Base-by-base conservation (phyloP, 345 rosid genomes). In the Dipteronia sinensis region DNA sequence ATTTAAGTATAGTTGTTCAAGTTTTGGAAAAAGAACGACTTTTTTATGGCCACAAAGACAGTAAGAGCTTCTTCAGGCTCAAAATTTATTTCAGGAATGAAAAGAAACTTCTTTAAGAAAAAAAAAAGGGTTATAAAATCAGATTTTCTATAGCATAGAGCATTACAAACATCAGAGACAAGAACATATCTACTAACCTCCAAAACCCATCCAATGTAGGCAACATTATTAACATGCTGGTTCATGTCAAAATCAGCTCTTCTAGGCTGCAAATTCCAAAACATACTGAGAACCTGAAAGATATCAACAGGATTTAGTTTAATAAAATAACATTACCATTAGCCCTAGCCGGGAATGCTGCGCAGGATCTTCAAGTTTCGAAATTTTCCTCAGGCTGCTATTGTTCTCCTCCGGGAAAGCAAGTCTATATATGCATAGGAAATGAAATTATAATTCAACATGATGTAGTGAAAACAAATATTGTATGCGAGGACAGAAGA, bases 171-270 rank as follows among this genome's bases (percentile, higher is more conserved):
- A 61, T 34, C 56, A 49, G 10, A 31, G 27, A 40, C 20, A 61
- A 22, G 34, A 19, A 31, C 3, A 20, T n/a, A 65, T 53, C 27
- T 67, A 86, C 88, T 31, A 78, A 94, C 98, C 98, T 95, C 98
- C 10, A 93, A 93, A 74, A 91, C 89, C 99, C 99, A 95, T 79
- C 97, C 95, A 7, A 95, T 90, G 78, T 93, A 93, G 76, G 98
- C 75, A 66, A 95, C 98, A 49, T 95, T 92, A 74, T 95, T 93
- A 62, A 93, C 99, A 71, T 93, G 98, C 75, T 95, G 98, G 80
- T 95, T 95, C 99, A 95, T 95, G 87, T 95, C 99, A 59, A 95
- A 88, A 86, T 95, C 99, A 68, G 94, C 93, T 90, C 96, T 87
- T 85, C 97, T 83, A 1, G 98, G 97, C 90, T 92, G 89, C 80